Base-by-base conservation (phyloP, 2,329 filamentous ascomycete species). In the Plectosphaerella sp. region DNA sequence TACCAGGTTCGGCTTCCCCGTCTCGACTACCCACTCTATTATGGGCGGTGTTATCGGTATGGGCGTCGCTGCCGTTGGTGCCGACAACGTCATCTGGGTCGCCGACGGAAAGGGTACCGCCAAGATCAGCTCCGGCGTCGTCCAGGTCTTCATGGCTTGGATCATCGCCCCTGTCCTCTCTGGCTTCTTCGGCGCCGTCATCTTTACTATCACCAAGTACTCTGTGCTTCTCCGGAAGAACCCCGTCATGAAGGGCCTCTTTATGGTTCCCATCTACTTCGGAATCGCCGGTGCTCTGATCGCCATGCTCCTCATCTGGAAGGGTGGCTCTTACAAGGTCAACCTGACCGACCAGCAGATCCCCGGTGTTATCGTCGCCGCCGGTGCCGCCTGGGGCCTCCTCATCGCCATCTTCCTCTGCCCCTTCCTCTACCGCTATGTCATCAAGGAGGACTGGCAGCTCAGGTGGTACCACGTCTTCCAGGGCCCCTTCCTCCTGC, bases 381-480 rank as follows among this genome's bases (percentile, higher is more conserved):
- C 75, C 15, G 76, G 75, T 49, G 70, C 66, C 16, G 77, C 62
- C 35, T 76, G 75, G 45, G 70, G 65, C 3, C 49, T 73, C 3
- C 50, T 83, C 15, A 60, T 77, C 46, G 59, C 59, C 52, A 55
- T 75, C 52, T 81, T 81, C 62, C 72, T 83, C 56, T 66, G 80
- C 42, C 79, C 79, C 3, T 83, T 75, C 67, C 62, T 82, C 42
- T 73, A 80, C 61, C 72, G 75, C 54, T 72, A 75, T 45, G 71
- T 86, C 56, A 62, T 83, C 61, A 64, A 74, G 63, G 71, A 83
- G 53, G 79, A 86, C 69, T 76, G 79, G 75, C 63, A 78, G 57
- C 67, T 86, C 52, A 74, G 74, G 53, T 69, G 73, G 67, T 82
- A 70, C 62, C 71, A 82, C 52, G 65, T 82, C 47, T 62, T 71